Evolutionary conservation across 225 moss, liverwort and hornwort genomes (phyloP).

Genomic region (Climacium dendroides): DNA sequence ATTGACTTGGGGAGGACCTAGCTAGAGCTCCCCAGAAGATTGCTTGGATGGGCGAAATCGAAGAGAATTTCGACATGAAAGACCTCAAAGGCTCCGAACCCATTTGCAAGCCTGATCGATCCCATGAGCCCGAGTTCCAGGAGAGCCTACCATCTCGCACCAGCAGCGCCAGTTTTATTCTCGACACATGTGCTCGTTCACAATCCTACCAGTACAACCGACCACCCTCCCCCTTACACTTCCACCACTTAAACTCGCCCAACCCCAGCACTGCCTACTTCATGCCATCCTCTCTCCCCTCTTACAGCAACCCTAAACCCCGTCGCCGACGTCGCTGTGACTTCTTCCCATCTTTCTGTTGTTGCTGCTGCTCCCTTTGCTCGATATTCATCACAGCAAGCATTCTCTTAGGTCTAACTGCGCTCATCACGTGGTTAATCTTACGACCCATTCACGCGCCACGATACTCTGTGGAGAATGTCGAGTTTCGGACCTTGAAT

Average conservation of each 20-base stretch:
- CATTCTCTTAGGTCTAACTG: background rate
- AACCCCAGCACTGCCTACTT: background rate
- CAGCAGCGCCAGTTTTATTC: background rate
- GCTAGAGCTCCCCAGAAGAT: background rate
- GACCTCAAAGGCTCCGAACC: background rate
- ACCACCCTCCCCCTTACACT: background rate
- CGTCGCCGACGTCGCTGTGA: background rate
- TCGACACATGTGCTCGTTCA: background rate
- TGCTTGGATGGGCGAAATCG: background rate
- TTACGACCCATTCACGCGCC: slow-evolving; percentile 16
- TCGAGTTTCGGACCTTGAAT: background rate
- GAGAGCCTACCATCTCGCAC: background rate
- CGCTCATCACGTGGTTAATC: slow-evolving; percentile 1
- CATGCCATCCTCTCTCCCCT: background rate
- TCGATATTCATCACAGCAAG: background rate
- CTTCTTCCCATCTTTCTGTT: background rate
- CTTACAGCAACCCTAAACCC: background rate
- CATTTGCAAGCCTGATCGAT: background rate
- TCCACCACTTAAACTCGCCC: background rate
- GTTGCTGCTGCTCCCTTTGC: slow-evolving; percentile 9
- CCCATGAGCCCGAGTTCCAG: background rate
- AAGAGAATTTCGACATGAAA: background rate
- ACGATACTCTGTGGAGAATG: background rate
- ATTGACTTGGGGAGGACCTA: background rate
- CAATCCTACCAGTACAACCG: background rate